Evolutionary conservation across 192 early-diverging fungal genomes (phyloP).

Genomic region (Thamnidium elegans): DNA sequence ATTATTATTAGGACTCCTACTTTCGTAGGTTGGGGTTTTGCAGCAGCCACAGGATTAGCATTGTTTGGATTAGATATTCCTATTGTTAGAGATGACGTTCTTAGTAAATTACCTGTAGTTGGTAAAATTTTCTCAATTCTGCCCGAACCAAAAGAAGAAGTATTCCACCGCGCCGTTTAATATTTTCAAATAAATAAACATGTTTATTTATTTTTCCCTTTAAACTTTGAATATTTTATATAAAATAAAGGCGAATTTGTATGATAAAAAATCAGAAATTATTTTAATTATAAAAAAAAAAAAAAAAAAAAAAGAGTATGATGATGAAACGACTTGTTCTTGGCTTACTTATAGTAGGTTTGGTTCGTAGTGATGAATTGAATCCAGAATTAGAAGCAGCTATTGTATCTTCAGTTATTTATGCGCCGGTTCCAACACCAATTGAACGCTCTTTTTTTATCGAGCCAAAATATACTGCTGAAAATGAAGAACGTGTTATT

Average conservation of each 20-base stretch:
- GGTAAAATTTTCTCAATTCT: conserved; percentile 30
- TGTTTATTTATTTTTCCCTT: too few relatives aligned
- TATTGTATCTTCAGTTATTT: conserved; percentile 4
- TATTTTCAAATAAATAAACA: background rate
- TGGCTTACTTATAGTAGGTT: background rate
- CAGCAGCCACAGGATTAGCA: conserved; percentile 29
- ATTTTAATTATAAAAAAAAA: too few relatives aligned
- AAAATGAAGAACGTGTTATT: background rate
- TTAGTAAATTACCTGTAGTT: conserved; percentile 34
- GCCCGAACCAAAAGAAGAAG: conserved; percentile 11
- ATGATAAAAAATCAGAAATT: too few relatives aligned
- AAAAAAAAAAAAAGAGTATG: too few relatives aligned
- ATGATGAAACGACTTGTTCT: background rate
- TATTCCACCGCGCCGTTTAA: background rate
- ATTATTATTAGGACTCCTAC: conserved; percentile 25
- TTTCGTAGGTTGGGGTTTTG: conserved; percentile 38
- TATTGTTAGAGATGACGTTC: conserved; percentile 32
- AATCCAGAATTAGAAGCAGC: background rate
- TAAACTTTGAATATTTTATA: too few relatives aligned
- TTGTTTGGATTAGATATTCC: conserved; percentile 34
- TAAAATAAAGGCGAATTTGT: too few relatives aligned
- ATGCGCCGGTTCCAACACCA: conserved; percentile 1
- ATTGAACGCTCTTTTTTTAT: background rate
- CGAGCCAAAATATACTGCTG: conserved; percentile 6
- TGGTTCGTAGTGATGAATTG: background rate